Percentiles rank a stretch among this genome's conserved stretches.
Evolutionary conservation across 1,284 basidiomycete species (phyloP).

Genomic region (Boletus semigastroideus): DNA sequence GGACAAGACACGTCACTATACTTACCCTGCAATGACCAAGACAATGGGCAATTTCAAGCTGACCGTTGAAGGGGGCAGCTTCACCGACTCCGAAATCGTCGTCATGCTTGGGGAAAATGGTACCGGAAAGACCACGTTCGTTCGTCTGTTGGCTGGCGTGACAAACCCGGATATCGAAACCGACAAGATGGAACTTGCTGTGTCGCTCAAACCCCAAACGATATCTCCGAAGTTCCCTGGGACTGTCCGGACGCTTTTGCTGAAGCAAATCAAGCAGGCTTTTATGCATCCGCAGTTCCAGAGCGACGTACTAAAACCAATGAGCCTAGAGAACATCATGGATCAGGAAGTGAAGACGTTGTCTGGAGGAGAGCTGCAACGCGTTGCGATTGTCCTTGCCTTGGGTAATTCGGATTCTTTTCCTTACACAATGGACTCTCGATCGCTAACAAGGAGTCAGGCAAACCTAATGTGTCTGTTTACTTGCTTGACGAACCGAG

Average conservation of each 20-base stretch:
- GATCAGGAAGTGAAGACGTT: constrained; percentile 96
- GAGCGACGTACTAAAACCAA: constrained; percentile 94
- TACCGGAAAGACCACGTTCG: constrained; percentile 96
- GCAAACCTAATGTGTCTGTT: constrained; percentile 79
- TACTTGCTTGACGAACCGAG: constrained; percentile 89
- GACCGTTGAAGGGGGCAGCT: constrained; percentile 81
- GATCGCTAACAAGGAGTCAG: constrained; percentile 32
- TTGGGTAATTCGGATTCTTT: constrained; percentile 49
- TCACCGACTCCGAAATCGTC: constrained; percentile 96
- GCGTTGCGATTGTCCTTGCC: constrained; percentile 91
- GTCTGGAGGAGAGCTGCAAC: constrained; percentile 94
- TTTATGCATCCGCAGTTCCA: constrained; percentile 99
- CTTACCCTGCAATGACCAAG: constrained; percentile 94
- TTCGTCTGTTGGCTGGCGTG: constrained; percentile 88
- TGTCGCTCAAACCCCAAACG: constrained; percentile 94
- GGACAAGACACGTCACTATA: constrained; percentile 84
- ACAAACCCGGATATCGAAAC: constrained; percentile 76
- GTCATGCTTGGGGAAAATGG: constrained; percentile 98
- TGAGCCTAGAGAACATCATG: constrained; percentile 89
- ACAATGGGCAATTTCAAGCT: constrained; percentile 93
- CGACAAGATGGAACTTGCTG: constrained; percentile 76
- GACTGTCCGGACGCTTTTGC: constrained; percentile 85
- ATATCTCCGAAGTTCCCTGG: constrained; percentile 96
- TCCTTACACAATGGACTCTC: background rate
- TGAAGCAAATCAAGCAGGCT: constrained; percentile 91